A percentile compares a stretch with the other conserved stretches of the same genome.
Conservation (phyloP, 225 moss, liverwort and hornwort species). For the Sphagnum tenellum region DNA sequence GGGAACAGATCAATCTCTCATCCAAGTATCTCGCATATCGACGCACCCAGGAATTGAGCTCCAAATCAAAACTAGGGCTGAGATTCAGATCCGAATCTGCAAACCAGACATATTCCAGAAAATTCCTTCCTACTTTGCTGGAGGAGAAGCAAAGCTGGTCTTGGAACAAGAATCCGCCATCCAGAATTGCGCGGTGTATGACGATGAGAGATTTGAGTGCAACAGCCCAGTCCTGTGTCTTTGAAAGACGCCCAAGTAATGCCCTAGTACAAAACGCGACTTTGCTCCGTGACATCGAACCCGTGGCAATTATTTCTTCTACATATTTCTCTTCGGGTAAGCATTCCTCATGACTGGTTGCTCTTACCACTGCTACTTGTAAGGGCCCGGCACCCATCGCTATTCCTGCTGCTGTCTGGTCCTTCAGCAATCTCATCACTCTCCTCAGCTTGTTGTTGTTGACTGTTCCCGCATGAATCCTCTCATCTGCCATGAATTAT, state of each 20-base stretch:
- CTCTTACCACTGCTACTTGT: constrained; percentile 3
- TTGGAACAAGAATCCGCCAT: constrained; percentile 10
- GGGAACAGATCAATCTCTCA: constrained; percentile 5
- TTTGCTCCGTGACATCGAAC: background rate
- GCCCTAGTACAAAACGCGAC: constrained; percentile 3
- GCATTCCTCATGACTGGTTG: constrained; percentile 5
- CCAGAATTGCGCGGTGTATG: constrained; percentile 4
- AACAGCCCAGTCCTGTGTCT: constrained; percentile 8
- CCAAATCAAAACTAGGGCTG: constrained; percentile 1
- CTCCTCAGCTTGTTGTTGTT: background rate
- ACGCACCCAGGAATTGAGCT: constrained; percentile 3
- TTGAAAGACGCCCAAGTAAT: constrained; percentile 1
- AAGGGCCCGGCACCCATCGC: background rate
- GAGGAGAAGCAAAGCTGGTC: constrained; percentile 1
- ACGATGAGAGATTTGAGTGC: constrained; percentile 8
- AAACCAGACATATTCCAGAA: constrained; percentile 2
- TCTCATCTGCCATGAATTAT: too few species aligned
- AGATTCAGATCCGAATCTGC: background rate
- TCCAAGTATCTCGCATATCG: constrained; percentile 5
- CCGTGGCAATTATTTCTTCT: constrained; percentile 1
- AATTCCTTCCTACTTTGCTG: constrained; percentile 1
- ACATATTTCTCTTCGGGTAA: constrained; percentile 5
- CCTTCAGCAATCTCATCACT: constrained; percentile 3
- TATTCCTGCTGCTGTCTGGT: constrained; percentile 2
- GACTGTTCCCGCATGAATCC: too few species aligned